These are phyloP conservation scores for Vigna mungo DNA, from an alignment of 306 rosid genomes.

Conservation along the genomic window DNA sequence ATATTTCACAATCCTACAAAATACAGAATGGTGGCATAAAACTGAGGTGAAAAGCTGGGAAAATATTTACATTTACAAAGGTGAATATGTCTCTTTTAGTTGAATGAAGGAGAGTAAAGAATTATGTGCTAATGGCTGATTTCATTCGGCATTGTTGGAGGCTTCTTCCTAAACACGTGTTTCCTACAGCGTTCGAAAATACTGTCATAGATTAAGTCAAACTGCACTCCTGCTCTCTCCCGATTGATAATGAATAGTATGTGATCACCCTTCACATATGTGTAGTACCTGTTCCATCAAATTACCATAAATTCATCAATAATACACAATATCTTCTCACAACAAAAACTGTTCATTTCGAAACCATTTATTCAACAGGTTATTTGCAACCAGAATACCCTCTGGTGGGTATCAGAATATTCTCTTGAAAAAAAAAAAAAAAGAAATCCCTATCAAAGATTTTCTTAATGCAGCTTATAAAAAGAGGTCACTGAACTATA, in stretches of 20 bases:
- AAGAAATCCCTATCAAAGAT: too few relatives aligned
- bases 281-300: slow-evolving; percentile 81
- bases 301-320: slow-evolving; percentile 27
- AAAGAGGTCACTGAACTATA: slow-evolving; percentile 2
- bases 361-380: too few relatives aligned
- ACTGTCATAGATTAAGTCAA: slow-evolving; percentile 86
- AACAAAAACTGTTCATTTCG: neutral
- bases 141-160: slow-evolving; percentile 78
- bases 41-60: neutral
- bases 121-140: slow-evolving; percentile 53
- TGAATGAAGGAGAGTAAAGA: slow-evolving; percentile 20
- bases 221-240: slow-evolving; percentile 96
- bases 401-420: too few relatives aligned
- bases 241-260: slow-evolving; percentile 77
- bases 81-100: slow-evolving; percentile 33
- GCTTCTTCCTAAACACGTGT: slow-evolving; percentile 78
- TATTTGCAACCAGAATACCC: too few relatives aligned
- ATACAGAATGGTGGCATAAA: slow-evolving; percentile 31
- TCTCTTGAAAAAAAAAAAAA: too few relatives aligned
- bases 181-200: slow-evolving; percentile 96
- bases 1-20: slow-evolving; percentile 48
- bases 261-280: slow-evolving; percentile 91
- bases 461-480: slow-evolving; percentile 3
- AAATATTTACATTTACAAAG: slow-evolving; percentile 48
- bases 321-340: slow-evolving; percentile 3